Base-by-base conservation (phyloP, 2,329 filamentous ascomycete genomes). In the Colletotrichum navitas region DNA sequence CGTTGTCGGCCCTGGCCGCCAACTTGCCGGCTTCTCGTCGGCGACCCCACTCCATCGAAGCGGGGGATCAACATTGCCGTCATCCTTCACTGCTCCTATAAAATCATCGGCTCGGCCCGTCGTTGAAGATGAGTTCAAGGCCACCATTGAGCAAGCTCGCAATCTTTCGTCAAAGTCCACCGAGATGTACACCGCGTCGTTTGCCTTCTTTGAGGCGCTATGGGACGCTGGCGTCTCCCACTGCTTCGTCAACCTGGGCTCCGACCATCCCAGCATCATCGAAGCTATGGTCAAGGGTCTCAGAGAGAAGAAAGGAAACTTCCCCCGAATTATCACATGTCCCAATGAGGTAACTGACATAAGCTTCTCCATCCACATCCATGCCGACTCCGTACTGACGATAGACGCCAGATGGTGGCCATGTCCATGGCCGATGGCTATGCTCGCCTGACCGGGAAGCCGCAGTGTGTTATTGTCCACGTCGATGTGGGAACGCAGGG, bases 141-240 rank as follows among this genome's bases (percentile, higher is more conserved):
- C 66, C 45, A 70, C 61, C 60, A 72, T 72, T 21, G 45, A 65
- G 14, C 69, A 72, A 45, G 69, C 69, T 39, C 60, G 66, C 32
- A 60, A 29, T 6, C 54, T 68, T 16, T 72, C 69, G 21, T 73
- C 68, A 34, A 21, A 62, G 26, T 65, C 64, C 26, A 32, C 55
- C 52, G 80, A 80, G 26, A 86, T 86, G 84, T 92, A 95, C 79
- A 95, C 93, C 11, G 89, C 93, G 16, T 94, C 92, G 0, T 93
- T 91, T 77, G 93, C 93, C 79, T 94, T 95, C 81, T 94, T 95
- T 74, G 93, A 95, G 84, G 91, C 92, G 41, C 83, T 95, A 60
- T 94, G 91, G 90, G 91, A 94, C 79, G 88, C 88, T 52, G 88
- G 88, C 24, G 83, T 90, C 52, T 86, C 86, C 45, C 86, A 90